Evolutionary conservation across 2,329 filamentous ascomycete genomes (phyloP), one percentile per base, ranked within the genome.

Genomic region (Ploettnerulaceae sp.): DNA sequence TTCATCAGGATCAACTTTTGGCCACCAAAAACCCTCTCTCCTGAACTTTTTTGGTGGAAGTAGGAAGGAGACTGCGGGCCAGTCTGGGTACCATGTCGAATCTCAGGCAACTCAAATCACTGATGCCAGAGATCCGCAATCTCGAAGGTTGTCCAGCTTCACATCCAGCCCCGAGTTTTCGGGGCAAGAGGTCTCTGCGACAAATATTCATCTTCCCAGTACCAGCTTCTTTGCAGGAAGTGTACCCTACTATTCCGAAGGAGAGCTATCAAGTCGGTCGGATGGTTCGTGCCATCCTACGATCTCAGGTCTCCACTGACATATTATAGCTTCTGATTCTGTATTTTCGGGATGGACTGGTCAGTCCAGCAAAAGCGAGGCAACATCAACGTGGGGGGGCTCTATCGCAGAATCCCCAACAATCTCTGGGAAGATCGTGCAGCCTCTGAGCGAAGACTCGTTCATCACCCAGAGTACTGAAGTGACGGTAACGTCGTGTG

Each of bases 311-410:
- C 5, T 4, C 17, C 5, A 28, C 17, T 22, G 8, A 37, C 15
- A 12, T 22, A 15, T 12, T 7, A 14, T 35, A 43, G 61, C 54
- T n/a, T 49, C 52, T 65, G 73, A 72, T 41, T 74, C 73, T 4
- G 65, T 69, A 2, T 59, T 71, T 24, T 74, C 72, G 0, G 71
- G 65, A 53, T 68, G 69, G 62, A 73, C 71, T 15, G 65, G 69
- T 14, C 58, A 48, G 34, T 59, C 59, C 25, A 61, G 57, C 8
- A 62, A 63, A 12, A 63, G 61, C 9, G 64, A 64, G 6, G 64
- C 66, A 7, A 64, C 61, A 14, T 65, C 61, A n/a, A n/a, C n/a
- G n/a, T n/a, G n/a, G n/a, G n/a, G n/a, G 37, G 58, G 58, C 3
- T 66, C 65, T 4, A 49, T 59, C 7, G 51, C 59, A 11, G 64